Evolutionary conservation across 1,284 basidiomycete species (phyloP).

Genomic region (Fistulinella staudtii): DNA sequence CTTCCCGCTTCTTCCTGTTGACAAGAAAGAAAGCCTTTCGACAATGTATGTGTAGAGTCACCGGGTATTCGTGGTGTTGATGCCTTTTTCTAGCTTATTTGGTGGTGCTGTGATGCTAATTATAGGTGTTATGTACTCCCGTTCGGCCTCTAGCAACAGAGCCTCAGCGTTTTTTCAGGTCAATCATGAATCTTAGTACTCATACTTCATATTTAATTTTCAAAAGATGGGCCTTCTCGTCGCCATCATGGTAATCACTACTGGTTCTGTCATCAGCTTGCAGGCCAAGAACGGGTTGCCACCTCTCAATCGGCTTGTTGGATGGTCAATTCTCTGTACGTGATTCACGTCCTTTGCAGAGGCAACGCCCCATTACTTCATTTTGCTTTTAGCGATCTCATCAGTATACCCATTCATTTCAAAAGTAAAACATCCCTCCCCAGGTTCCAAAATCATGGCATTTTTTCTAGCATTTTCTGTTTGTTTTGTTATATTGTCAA

Average conservation of each 20-base stretch:
- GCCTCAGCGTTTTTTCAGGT: slow-evolving; percentile 38
- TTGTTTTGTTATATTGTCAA: slow-evolving; percentile 77
- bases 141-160: neutral
- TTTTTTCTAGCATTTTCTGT: slow-evolving; percentile 74
- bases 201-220: neutral
- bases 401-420: slow-evolving; percentile 49
- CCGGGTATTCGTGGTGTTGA: slow-evolving; percentile 11
- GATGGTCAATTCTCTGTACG: slow-evolving; percentile 69
- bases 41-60: slow-evolving; percentile 48
- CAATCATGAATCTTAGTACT: slow-evolving; percentile 1
- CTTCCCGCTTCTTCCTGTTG: slow-evolving; percentile 72
- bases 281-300: slow-evolving; percentile 70
- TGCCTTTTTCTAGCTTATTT: slow-evolving; percentile 21
- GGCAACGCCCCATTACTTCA: neutral
- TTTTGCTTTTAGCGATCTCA: slow-evolving; percentile 38
- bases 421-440: slow-evolving; percentile 33
- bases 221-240: slow-evolving; percentile 41
- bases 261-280: slow-evolving; percentile 56
- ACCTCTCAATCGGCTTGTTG: slow-evolving; percentile 52
- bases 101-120: slow-evolving; percentile 29
- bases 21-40: slow-evolving; percentile 65
- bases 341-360: neutral
- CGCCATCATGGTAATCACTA: slow-evolving; percentile 49
- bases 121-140: slow-evolving; percentile 14
- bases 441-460: slow-evolving; percentile 48